These are phyloP conservation scores for Pelargonium nanum DNA, from an alignment of 345 rosid species.

Conservation along the genomic window DNA sequence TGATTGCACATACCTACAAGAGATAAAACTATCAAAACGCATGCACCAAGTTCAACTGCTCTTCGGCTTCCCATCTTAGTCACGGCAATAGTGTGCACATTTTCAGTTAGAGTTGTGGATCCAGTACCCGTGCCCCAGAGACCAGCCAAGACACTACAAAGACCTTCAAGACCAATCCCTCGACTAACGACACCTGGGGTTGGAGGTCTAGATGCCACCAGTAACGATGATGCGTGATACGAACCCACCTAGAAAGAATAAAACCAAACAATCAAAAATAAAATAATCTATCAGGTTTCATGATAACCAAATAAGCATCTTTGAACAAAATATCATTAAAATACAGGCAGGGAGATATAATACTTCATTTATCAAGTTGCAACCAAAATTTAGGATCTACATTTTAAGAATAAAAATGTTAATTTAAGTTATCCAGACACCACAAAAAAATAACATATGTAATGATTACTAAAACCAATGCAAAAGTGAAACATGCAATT, in stretches of 20 bases:
- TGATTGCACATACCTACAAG: conserved; percentile 54
- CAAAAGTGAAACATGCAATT: too few species aligned
- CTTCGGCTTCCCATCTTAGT: conserved; percentile 99
- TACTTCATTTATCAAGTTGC: too few species aligned
- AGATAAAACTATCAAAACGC: conserved; percentile 60
- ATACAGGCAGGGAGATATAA: too few species aligned
- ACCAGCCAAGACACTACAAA: conserved; percentile 86
- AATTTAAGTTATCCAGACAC: too few species aligned
- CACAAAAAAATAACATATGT: neutral
- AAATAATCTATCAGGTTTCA: neutral
- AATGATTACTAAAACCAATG: too few species aligned
- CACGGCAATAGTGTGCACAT: conserved; percentile 95
- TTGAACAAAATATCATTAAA: too few species aligned
- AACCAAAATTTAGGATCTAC: neutral
- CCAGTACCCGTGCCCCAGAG: conserved; percentile 99
- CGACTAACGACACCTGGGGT: conserved; percentile 84
- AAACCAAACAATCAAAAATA: conserved; percentile 8
- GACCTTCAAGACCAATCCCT: conserved; percentile 93
- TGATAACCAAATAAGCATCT: neutral
- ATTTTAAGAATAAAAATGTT: neutral
- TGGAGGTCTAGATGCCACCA: conserved; percentile 92
- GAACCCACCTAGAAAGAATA: conserved; percentile 69
- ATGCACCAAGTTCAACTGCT: conserved; percentile 80
- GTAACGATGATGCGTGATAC: conserved; percentile 78
- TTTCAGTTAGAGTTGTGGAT: conserved; percentile 85